A percentile compares a stretch with the other conserved stretches of the same genome.
phyloP scores from a whole-genome alignment of 164 flowering plant genomes.

The Vitis riparia region DNA sequence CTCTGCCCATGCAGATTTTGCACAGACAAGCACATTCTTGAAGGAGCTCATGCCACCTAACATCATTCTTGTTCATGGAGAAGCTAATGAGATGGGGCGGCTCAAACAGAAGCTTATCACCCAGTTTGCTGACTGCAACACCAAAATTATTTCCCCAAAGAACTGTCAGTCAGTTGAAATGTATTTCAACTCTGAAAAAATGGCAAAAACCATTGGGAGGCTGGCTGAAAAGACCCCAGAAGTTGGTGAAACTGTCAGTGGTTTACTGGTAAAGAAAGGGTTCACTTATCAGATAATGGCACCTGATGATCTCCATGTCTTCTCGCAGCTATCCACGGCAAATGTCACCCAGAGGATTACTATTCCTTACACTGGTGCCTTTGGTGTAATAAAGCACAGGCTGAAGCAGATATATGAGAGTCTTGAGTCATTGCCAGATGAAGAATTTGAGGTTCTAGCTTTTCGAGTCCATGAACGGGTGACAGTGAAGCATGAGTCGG shows the following conservation, averaged over 20 bases:
- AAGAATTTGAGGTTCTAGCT: conserved; percentile 60
- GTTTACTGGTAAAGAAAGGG: conserved; percentile 88
- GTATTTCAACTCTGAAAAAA: conserved; percentile 90
- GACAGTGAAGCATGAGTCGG: conserved; percentile 85
- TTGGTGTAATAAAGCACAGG: conserved; percentile 73
- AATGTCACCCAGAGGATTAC: conserved; percentile 78
- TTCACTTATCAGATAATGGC: conserved; percentile 97
- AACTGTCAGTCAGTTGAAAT: conserved; percentile 98
- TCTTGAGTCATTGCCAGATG: conserved; percentile 59
- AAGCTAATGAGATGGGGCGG: no score
- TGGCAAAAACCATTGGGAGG: conserved; percentile 89
- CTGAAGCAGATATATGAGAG: conserved; percentile 86
- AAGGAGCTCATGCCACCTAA: no score
- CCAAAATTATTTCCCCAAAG: conserved; percentile 78
- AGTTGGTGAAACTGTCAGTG: conserved; percentile 80
- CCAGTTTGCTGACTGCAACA: conserved; percentile 70
- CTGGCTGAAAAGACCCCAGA: conserved; percentile 86
- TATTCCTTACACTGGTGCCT: conserved; percentile 80
- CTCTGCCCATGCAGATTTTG: no score
- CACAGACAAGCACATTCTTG: no score
- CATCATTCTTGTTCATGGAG: no score
- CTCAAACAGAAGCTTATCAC: conserved; percentile 52
- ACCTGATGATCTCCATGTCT: conserved; percentile 88
- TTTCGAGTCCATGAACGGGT: conserved; percentile 77
- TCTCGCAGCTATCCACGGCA: conserved; percentile 84